These are phyloP conservation scores for Adansonia gregorii DNA, from an alignment of 441 rosid species.

Conservation along the genomic window DNA sequence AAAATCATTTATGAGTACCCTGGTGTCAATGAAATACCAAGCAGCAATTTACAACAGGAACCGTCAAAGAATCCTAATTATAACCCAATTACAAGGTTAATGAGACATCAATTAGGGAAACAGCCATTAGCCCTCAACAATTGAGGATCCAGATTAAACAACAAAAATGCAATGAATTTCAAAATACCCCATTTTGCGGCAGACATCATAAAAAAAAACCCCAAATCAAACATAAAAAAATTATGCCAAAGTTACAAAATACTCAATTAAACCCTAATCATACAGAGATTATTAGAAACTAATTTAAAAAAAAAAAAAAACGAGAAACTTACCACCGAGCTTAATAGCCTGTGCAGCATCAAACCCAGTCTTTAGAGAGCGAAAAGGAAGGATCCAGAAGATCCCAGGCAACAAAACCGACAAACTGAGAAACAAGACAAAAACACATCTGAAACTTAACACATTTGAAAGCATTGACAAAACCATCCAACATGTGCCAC, in stretches of 20 bases:
- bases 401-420: constrained; percentile 27
- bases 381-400: constrained; percentile 43
- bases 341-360: constrained; percentile 51
- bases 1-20: background rate
- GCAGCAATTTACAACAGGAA: too few species aligned
- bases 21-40: too few species aligned
- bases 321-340: constrained; percentile 50
- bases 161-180: background rate
- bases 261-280: too few species aligned
- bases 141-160: constrained; percentile 18
- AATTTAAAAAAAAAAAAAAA: background rate
- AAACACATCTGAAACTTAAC: constrained; percentile 45
- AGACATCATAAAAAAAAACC: constrained; percentile 24
- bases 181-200: background rate
- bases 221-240: constrained; percentile 22
- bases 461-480: constrained; percentile 36
- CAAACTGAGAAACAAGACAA: constrained; percentile 27
- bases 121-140: constrained; percentile 26
- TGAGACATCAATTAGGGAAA: background rate
- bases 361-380: constrained; percentile 35
- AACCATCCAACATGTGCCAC: constrained; percentile 48
- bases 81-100: background rate
- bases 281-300: too few species aligned
- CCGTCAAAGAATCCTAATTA: too few species aligned
- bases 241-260: background rate